Base-by-base conservation (phyloP, 202 grass and related monocot genomes). In the Dendrocalamus latiflorus region DNA sequence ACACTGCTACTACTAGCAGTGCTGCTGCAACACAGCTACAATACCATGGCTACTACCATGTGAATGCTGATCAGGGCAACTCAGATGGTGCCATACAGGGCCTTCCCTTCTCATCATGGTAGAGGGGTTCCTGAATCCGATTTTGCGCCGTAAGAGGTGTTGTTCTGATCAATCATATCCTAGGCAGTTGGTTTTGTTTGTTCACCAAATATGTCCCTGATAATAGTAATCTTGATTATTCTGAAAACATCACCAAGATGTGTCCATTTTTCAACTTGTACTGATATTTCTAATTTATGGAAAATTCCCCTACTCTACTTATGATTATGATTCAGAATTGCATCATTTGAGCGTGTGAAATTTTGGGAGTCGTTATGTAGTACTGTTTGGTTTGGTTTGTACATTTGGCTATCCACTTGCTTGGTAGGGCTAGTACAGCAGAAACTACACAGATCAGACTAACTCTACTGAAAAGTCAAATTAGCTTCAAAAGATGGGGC, bases 31-130 rank as follows among this genome's bases (percentile, higher is more conserved):
- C 81, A 1, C 85, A 83, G 75, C 74, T 81, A 22, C 83, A 88
- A 53, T 88, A 88, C 85, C 88, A 90, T 64, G 72, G 76, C 37
- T 81, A 90, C 60, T 90, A 89, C 78, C 87, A 92, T 36, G 54
- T 84, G 13, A 65, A 4, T 2, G 76, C 58, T 43, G 87, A 84
- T 39, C 81, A 85, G 50, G 74, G 91, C 10, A 72, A 36, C 61
- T 65, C 74, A 6, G 85, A 83, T 62, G 82, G 78, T 43, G 75
- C 84, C 22, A 86, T 87, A 25, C 88, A 93, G 36, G 83, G 82
- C 18, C 69, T 88, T 56, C 91, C 85, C 6, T 93, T 90, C 86
- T 88, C 88, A 7, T 88, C 88, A 2, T 93, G 91, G 91, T 90
- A 88, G 82, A 28, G 21, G 64, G 65, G 41, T 26, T 54, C 34